A percentile compares a stretch with the other conserved stretches of the same genome.
These are phyloP conservation scores for Trametes hirsuta DNA, from an alignment of 1,284 basidiomycete species.

Conservation along the genomic window DNA sequence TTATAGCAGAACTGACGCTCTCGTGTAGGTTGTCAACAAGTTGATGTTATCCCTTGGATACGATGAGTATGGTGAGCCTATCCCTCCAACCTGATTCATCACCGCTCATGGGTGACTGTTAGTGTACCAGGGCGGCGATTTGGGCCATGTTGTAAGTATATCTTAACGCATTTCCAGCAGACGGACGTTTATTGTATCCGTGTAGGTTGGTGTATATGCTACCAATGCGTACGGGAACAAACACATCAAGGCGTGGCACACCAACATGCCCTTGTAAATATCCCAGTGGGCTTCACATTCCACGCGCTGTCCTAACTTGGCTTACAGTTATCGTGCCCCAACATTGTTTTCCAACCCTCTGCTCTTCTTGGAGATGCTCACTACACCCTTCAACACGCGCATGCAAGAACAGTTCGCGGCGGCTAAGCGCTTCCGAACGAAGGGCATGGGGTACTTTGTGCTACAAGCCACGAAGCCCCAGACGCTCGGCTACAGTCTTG, in stretches of 20 bases:
- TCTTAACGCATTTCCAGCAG: background rate
- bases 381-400: slow-evolving; percentile 26
- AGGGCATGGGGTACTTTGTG: slow-evolving; percentile 43
- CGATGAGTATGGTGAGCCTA: slow-evolving; percentile 45
- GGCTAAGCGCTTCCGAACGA: slow-evolving; percentile 25
- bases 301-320: background rate
- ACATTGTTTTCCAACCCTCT: slow-evolving; percentile 29
- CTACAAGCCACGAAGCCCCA: slow-evolving; percentile 56
- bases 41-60: slow-evolving; percentile 51
- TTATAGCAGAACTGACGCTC: background rate
- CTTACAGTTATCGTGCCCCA: slow-evolving; percentile 26
- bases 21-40: slow-evolving; percentile 42
- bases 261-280: slow-evolving; percentile 30
- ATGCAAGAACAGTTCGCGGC: slow-evolving; percentile 24
- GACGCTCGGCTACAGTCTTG: slow-evolving; percentile 57
- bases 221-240: slow-evolving; percentile 35
- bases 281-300: background rate
- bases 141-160: slow-evolving; percentile 41
- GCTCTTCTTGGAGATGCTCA: slow-evolving; percentile 32
- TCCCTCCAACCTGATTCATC: too few species aligned
- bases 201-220: slow-evolving; percentile 37
- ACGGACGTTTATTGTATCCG: background rate
- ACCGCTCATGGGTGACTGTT: too few species aligned
- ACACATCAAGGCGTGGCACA: slow-evolving; percentile 37
- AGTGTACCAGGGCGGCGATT: slow-evolving; percentile 52